A percentile compares a stretch with the other conserved stretches of the same genome.
These are phyloP conservation scores for Scutellaria galericulata DNA, from an alignment of 257 asterid species.

Conservation along the genomic window DNA sequence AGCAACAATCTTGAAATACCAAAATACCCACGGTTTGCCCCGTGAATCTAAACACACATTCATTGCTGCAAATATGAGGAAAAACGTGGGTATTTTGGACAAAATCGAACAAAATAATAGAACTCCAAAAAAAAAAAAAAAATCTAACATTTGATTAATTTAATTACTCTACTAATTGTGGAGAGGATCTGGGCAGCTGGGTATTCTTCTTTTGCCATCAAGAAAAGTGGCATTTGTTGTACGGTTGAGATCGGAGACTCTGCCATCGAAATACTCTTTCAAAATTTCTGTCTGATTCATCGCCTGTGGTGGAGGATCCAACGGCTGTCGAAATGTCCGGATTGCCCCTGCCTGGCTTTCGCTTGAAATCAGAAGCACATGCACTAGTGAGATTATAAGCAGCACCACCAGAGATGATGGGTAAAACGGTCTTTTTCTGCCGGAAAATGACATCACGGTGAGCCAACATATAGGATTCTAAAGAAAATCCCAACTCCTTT, in stretches of 20 bases:
- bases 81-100: conserved; percentile 86
- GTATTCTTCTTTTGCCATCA: conserved; percentile 64
- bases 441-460: conserved; percentile 60
- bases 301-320: conserved; percentile 19
- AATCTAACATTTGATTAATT: not conserved
- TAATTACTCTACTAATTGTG: conserved; percentile 59
- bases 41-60: not conserved
- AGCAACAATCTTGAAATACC: conserved; percentile 44
- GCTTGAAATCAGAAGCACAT: conserved; percentile 39
- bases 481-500: conserved; percentile 7
- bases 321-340: conserved; percentile 48
- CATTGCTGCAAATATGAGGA: conserved; percentile 34
- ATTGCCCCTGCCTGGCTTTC: conserved; percentile 55
- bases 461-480: conserved; percentile 50
- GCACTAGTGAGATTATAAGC: conserved; percentile 46
- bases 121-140: not conserved
- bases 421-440: conserved; percentile 43
- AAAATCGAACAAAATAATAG: conserved; percentile 34
- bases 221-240: conserved; percentile 47
- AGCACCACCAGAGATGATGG: conserved; percentile 37
- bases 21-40: conserved; percentile 83
- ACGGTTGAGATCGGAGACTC: conserved; percentile 29
- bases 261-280: conserved; percentile 46
- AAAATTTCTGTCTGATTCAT: conserved; percentile 51
- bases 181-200: conserved; percentile 97